phyloP scores from a whole-genome alignment of 176 grass and related monocot species.

The Avena atlantica region DNA sequence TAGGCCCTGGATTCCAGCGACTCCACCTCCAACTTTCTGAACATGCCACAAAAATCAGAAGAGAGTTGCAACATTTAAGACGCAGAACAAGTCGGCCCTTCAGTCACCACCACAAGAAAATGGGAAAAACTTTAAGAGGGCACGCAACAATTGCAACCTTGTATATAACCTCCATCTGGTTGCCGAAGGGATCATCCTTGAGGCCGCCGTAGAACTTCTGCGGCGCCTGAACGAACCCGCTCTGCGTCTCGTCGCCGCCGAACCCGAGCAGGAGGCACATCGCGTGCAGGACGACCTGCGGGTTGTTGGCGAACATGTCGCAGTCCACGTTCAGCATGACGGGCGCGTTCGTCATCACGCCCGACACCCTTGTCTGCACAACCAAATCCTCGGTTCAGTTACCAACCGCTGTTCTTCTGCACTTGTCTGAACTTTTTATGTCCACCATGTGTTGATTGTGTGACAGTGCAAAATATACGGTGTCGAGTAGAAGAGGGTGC shows the following conservation, averaged over 20 bases:
- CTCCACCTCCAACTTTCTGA: neutral
- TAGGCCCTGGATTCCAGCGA: conserved; percentile 45
- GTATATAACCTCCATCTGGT: conserved; percentile 5
- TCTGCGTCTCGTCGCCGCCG: conserved; percentile 34
- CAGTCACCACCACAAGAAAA: neutral
- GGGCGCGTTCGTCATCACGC: conserved; percentile 52
- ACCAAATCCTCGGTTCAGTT: neutral
- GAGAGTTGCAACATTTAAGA: neutral
- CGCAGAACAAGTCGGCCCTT: neutral
- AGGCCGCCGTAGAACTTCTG: conserved; percentile 51
- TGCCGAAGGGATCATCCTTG: conserved; percentile 70
- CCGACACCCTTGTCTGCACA: conserved; percentile 61
- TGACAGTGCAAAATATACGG: no score
- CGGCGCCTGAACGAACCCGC: conserved; percentile 54
- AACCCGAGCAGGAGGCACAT: conserved; percentile 59
- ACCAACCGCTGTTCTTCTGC: neutral
- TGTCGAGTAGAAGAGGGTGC: neutral
- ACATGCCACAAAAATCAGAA: neutral
- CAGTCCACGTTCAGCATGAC: conserved; percentile 74
- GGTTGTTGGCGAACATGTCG: conserved; percentile 71
- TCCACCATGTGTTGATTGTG: neutral
- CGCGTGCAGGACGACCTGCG: conserved; percentile 40
- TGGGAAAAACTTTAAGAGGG: neutral
- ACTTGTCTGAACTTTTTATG: neutral
- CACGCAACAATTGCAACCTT: neutral